Evolutionary conservation across 805 yeast genomes (phyloP).

Genomic region (Ogataea pini): DNA sequence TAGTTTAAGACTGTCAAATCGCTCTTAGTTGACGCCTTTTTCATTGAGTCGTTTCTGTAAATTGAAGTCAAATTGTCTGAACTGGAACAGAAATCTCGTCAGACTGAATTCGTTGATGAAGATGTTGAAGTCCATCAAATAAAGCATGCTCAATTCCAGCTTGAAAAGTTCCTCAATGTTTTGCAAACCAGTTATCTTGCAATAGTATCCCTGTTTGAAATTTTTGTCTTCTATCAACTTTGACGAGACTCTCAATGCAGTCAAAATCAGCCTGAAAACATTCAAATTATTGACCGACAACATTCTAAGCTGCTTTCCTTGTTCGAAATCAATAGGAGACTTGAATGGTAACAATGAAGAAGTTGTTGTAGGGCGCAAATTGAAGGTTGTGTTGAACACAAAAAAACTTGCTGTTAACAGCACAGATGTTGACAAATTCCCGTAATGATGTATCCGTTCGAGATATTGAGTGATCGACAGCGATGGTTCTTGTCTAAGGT

Average conservation of each 20-base stretch:
- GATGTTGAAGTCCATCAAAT: constrained; percentile 42
- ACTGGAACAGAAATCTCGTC: constrained; percentile 36
- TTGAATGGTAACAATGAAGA: constrained; percentile 14
- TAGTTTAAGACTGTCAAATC: background rate
- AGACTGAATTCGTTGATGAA: constrained; percentile 40
- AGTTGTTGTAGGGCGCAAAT: constrained; percentile 23
- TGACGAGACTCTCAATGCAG: constrained; percentile 41
- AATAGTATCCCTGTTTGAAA: constrained; percentile 43
- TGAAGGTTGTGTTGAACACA: constrained; percentile 33
- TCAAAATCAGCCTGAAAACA: constrained; percentile 41
- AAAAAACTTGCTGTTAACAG: constrained; percentile 35
- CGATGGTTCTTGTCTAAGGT: constrained; percentile 34
- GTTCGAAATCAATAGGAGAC: constrained; percentile 9
- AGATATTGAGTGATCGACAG: constrained; percentile 31
- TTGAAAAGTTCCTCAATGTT: constrained; percentile 39
- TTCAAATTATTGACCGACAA: constrained; percentile 39
- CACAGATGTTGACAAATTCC: constrained; percentile 34
- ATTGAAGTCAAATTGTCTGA: constrained; percentile 28
- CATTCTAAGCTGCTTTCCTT: constrained; percentile 19
- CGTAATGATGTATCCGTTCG: constrained; percentile 34
- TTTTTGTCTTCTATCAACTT: constrained; percentile 47
- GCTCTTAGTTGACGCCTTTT: background rate
- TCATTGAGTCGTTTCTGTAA: constrained; percentile 6
- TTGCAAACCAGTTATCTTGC: constrained; percentile 47
- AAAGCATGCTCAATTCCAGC: constrained; percentile 43